phyloP scores from a whole-genome alignment of 2,329 filamentous ascomycete species.

The Alternaria tenuissima region DNA sequence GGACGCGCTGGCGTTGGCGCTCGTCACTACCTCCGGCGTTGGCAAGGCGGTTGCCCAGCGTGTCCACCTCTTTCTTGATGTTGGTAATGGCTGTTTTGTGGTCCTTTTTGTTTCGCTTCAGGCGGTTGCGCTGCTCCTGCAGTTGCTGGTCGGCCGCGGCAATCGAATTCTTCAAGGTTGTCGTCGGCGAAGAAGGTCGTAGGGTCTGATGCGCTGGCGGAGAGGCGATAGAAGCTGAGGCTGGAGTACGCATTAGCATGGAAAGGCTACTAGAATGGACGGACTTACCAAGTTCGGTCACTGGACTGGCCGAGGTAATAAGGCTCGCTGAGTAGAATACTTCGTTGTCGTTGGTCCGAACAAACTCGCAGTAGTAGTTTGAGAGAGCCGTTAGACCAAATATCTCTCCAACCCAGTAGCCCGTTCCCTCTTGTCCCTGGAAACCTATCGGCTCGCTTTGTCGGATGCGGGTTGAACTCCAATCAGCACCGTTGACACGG shows the following conservation, averaged over 20 bases:
- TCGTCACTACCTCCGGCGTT: conserved; percentile 77
- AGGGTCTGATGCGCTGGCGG: conserved; percentile 68
- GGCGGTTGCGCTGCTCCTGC: conserved; percentile 71
- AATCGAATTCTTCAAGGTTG: conserved; percentile 79
- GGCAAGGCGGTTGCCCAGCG: conserved; percentile 70
- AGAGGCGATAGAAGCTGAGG: conserved; percentile 45
- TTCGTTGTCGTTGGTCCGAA: conserved; percentile 70
- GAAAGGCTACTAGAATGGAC: conserved; percentile 1
- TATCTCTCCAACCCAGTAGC: conserved; percentile 74
- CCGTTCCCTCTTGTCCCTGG: conserved; percentile 56
- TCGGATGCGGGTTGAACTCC: conserved; percentile 78
- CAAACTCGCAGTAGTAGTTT: conserved; percentile 81
- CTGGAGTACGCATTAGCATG: conserved; percentile 18
- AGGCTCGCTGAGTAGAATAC: conserved; percentile 77
- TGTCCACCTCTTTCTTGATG: conserved; percentile 77
- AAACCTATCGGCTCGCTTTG: conserved; percentile 58
- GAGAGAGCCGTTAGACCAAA: conserved; percentile 74
- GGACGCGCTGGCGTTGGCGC: conserved; percentile 75
- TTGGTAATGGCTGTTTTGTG: conserved; percentile 74
- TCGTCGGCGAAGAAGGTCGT: conserved; percentile 77
- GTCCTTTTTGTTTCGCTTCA: conserved; percentile 77
- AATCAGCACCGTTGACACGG: conserved; percentile 78
- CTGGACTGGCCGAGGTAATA: conserved; percentile 68
- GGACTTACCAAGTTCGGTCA: conserved; percentile 64
- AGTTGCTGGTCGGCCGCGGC: conserved; percentile 75